Conservation (phyloP, 768 basidiomycete species). For the Boletales sp. region DNA sequence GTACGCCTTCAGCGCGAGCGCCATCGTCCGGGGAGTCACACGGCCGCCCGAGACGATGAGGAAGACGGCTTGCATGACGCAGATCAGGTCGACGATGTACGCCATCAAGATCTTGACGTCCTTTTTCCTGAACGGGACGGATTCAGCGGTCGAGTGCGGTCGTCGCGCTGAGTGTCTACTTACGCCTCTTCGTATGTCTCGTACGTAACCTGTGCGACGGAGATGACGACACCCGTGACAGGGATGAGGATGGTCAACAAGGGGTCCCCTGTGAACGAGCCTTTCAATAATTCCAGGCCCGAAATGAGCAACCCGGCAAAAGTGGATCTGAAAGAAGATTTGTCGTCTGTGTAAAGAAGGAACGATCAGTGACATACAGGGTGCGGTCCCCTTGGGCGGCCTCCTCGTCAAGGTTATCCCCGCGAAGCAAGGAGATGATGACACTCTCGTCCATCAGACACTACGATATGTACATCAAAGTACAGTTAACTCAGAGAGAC, state of each 20-base stretch:
- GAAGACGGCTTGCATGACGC: constrained; percentile 13
- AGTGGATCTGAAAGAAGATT: not conserved
- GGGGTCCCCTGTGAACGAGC: not conserved
- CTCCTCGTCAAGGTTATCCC: not conserved
- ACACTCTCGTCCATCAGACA: constrained; percentile 8
- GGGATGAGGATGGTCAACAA: not conserved
- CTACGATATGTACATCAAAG: not conserved
- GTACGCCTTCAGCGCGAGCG: not conserved
- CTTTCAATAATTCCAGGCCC: not conserved
- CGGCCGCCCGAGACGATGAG: not conserved
- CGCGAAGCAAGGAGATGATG: not conserved
- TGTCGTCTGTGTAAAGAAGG: not conserved
- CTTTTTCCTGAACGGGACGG: not conserved
- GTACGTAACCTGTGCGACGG: not conserved
- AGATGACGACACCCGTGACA: not conserved
- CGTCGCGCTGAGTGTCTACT: not conserved
- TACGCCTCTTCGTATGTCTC: constrained; percentile 4
- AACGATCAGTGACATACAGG: too few relatives aligned
- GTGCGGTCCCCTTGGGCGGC: too few relatives aligned
- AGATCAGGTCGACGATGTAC: constrained; percentile 13
- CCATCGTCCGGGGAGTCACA: not conserved
- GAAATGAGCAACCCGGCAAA: constrained; percentile 1
- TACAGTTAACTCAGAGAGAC: not conserved
- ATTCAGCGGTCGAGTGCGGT: not conserved
- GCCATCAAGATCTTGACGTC: constrained; percentile 12